Conservation (phyloP, 2,329 filamentous ascomycete species). For the Penicillium italicum region DNA sequence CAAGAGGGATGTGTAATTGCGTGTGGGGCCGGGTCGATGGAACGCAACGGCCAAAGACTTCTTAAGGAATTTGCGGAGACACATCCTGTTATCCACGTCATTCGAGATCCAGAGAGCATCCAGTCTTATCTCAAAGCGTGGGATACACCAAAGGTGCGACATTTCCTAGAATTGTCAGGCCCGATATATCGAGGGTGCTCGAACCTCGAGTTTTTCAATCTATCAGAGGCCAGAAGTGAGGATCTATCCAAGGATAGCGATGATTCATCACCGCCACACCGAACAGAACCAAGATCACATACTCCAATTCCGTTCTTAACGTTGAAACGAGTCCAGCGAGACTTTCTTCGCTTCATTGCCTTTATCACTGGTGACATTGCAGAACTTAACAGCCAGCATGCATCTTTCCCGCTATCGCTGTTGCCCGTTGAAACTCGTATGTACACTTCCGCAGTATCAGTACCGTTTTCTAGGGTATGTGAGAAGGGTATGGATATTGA, state of each 20-base stretch:
- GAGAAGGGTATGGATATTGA: slow-evolving; percentile 57
- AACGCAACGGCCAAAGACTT: slow-evolving; percentile 58
- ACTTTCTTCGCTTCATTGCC: slow-evolving; percentile 66
- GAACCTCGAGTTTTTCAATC: slow-evolving; percentile 74
- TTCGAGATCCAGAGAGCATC: slow-evolving; percentile 63
- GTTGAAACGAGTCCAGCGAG: slow-evolving; percentile 64
- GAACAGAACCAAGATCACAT: slow-evolving; percentile 40
- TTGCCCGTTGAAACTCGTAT: slow-evolving; percentile 58
- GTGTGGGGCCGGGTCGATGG: slow-evolving; percentile 66
- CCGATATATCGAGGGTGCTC: slow-evolving; percentile 62
- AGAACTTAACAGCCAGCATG: slow-evolving; percentile 33
- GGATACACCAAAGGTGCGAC: slow-evolving; percentile 54
- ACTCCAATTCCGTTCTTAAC: slow-evolving; percentile 59
- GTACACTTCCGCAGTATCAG: slow-evolving; percentile 65
- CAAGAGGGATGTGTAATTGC: slow-evolving; percentile 64
- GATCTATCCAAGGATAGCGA: slow-evolving; percentile 21
- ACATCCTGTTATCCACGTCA: slow-evolving; percentile 68
- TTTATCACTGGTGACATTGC: slow-evolving; percentile 49
- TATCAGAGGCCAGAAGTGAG: slow-evolving; percentile 54
- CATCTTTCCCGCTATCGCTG: slow-evolving; percentile 60
- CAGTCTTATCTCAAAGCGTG: slow-evolving; percentile 59
- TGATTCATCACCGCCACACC: slow-evolving; percentile 26
- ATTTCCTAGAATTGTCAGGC: slow-evolving; percentile 52
- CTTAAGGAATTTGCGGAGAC: slow-evolving; percentile 60
- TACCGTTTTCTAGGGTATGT: slow-evolving; percentile 58